These are phyloP conservation scores for Candida takata DNA, from an alignment of 805 yeast genomes.

Conservation along the genomic window DNA sequence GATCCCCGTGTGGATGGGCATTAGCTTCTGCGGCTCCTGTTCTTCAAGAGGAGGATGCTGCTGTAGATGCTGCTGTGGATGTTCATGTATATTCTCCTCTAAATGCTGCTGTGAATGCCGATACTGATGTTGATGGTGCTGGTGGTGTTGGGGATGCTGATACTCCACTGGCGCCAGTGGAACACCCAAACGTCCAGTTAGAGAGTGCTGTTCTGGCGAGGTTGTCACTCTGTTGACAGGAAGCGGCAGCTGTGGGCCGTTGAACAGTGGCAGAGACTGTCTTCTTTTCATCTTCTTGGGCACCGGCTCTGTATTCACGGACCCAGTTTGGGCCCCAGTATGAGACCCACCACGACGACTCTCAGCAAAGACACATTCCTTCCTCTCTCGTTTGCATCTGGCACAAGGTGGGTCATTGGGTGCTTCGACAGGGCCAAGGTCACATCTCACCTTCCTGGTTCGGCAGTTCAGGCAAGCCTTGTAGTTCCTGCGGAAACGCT, in stretches of 20 bases:
- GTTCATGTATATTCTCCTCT: too few relatives aligned
- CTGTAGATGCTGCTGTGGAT: too few relatives aligned
- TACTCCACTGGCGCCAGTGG: too few relatives aligned
- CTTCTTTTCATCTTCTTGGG: constrained; percentile 22
- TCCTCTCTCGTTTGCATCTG: constrained; percentile 75
- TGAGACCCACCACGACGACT: constrained; percentile 45
- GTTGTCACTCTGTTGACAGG: constrained; percentile 5
- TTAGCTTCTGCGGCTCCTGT: too few relatives aligned
- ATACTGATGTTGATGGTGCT: background rate
- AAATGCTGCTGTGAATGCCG: too few relatives aligned
- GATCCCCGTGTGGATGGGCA: too few relatives aligned
- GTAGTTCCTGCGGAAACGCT: constrained; percentile 31
- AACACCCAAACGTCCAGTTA: constrained; percentile 1
- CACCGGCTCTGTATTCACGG: background rate
- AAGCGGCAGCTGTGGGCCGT: constrained; percentile 1
- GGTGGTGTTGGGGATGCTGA: background rate
- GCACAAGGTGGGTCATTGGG: constrained; percentile 79
- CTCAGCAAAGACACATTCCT: constrained; percentile 69
- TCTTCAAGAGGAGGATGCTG: too few relatives aligned
- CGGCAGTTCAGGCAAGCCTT: constrained; percentile 85
- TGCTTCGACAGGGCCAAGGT: constrained; percentile 65
- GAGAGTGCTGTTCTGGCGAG: constrained; percentile 7
- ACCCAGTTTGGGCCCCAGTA: too few relatives aligned
- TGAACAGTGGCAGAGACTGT: constrained; percentile 1
- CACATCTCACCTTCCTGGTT: constrained; percentile 78